Base-by-base conservation (phyloP, 306 rosid genomes). In the Sphenostylis stenocarpa region DNA sequence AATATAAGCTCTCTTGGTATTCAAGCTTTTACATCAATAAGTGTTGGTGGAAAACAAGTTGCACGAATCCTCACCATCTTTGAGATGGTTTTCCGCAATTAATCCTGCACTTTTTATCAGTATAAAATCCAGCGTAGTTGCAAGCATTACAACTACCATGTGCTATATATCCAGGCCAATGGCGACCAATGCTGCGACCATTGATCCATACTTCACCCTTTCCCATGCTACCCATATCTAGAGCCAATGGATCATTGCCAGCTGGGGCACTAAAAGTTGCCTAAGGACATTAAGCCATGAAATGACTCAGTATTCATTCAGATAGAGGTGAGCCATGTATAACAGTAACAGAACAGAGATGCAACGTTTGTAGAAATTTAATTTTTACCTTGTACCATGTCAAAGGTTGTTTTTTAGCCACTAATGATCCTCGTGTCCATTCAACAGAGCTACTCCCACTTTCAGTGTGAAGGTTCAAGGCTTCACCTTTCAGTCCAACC, bases 311-410 rank as follows among this genome's bases (percentile, higher is more conserved):
- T 44, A 33, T 61, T 17, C 16, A 38, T 38, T 75, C 16, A 47
- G 31, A 85, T 7, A 10, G 20, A n/a, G 6, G n/a, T 49, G 47
- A 62, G 79, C 47, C 56, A 26, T 45, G 48, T 1, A 24, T 17
- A 79, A 75, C 16, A 80, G 52, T n/a, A 13, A 67, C 3, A 7
- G 17, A 75, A 36, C 3, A 7, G 17, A 75, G 31, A 60, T 21
- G 49, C 58, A 75, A 26, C 47, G 64, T 15, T 52, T 24, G 71
- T 53, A 21, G 51, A 19, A 63, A 60, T 65, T 15, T 19, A 14
- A 36, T 66, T 80, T 84, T 72, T 62, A 94, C 98, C 98, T 92
- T 96, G 89, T 96, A 96, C 99, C 99, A 96, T 66, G 94, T 89
- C 83, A 94, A 79, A 47, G 96, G 96, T 41, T 86, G 86, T n/a